Conservation (phyloP, 345 rosid species). For the Boechera stricta region DNA sequence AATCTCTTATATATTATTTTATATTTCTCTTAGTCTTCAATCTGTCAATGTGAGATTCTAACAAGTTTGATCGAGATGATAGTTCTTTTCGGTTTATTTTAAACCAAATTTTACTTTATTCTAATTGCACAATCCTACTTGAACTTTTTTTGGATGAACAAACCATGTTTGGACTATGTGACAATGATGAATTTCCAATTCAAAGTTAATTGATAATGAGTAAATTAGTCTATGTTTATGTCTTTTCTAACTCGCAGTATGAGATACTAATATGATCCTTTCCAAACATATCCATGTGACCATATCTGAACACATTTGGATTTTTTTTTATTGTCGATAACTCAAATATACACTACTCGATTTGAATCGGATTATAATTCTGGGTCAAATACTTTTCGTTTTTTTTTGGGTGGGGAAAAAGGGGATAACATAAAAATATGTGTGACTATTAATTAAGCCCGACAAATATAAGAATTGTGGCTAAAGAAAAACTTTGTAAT, state of each 20-base stretch:
- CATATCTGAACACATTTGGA: background rate
- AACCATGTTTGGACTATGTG: too few species aligned
- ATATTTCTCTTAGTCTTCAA: too few species aligned
- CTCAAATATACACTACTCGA: background rate
- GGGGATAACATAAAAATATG: conserved; percentile 39
- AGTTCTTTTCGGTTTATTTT: too few species aligned
- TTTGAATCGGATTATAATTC: conserved; percentile 3
- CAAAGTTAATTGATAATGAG: too few species aligned
- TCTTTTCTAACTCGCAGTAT: background rate
- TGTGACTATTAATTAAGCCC: conserved; percentile 41
- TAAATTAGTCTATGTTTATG: too few species aligned
- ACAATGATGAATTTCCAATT: too few species aligned
- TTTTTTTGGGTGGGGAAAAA: conserved; percentile 33
- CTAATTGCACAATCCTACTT: too few species aligned
- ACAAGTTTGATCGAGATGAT: too few species aligned
- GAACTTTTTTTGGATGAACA: too few species aligned
- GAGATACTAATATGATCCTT: background rate
- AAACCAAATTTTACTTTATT: too few species aligned
- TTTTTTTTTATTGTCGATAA: background rate
- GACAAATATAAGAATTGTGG: conserved; percentile 45
- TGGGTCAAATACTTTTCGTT: background rate
- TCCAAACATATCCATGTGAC: background rate
- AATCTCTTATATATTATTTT: too few species aligned
- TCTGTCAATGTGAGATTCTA: too few species aligned
- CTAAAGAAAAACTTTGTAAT: conserved; percentile 33